Evolutionary conservation across 2,329 filamentous ascomycete species (phyloP).

Genomic region (Aspergillus persii): DNA sequence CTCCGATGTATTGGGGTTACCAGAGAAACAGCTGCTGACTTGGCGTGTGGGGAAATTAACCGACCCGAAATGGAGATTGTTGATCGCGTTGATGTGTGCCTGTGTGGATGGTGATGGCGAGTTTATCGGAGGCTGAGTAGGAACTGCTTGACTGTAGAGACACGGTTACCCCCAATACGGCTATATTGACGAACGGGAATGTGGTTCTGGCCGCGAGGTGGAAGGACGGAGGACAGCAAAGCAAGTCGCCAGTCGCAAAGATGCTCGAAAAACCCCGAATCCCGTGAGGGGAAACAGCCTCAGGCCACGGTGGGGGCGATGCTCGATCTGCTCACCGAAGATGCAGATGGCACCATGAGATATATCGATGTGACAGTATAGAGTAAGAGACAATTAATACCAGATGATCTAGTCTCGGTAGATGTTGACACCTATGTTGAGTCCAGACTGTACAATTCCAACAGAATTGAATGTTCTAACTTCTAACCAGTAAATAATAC

Average conservation of each 20-base stretch:
- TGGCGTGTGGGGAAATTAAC: slow-evolving; percentile 23
- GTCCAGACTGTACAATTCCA: too few species aligned
- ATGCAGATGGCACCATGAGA: background rate
- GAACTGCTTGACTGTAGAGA: too few species aligned
- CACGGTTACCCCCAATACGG: too few species aligned
- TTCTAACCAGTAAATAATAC: too few species aligned
- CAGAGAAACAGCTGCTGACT: slow-evolving; percentile 1
- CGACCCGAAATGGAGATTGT: slow-evolving; percentile 1
- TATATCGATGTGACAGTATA: too few species aligned
- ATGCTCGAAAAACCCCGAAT: slow-evolving; percentile 2
- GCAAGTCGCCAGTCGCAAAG: background rate
- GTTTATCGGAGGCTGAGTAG: background rate
- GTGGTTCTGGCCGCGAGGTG: too few species aligned
- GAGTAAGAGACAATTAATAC: background rate
- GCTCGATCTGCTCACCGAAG: background rate
- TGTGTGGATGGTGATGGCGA: background rate
- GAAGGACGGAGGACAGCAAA: background rate
- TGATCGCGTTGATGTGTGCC: background rate
- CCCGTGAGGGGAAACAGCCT: slow-evolving; percentile 10
- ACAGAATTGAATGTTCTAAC: background rate
- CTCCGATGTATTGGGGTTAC: background rate
- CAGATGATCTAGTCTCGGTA: background rate
- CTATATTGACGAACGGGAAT: too few species aligned
- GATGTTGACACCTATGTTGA: too few species aligned
- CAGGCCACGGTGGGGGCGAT: slow-evolving; percentile 13